Percentiles rank a stretch among this genome's conserved stretches.
phyloP scores from a whole-genome alignment of 2,329 filamentous ascomycete species.

The Rhynchosporium secalis region DNA sequence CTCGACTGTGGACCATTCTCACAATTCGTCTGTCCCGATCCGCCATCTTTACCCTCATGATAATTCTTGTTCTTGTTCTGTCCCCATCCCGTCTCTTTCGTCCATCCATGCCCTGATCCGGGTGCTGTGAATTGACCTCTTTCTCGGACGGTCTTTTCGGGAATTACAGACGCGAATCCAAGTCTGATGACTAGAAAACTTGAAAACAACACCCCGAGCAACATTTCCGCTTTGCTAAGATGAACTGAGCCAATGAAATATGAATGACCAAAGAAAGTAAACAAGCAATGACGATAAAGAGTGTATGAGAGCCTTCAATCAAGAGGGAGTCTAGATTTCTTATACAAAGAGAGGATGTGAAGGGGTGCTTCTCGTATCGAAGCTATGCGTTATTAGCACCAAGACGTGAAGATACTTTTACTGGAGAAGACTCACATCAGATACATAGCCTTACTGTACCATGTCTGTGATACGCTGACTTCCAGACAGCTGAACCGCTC shows the following conservation, averaged over 20 bases:
- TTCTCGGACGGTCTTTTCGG: background rate
- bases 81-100: slow-evolving; percentile 9
- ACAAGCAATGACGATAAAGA: background rate
- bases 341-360: background rate
- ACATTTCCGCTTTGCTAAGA: background rate
- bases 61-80: slow-evolving; percentile 6
- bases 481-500: background rate
- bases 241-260: background rate
- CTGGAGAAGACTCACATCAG: slow-evolving; percentile 11
- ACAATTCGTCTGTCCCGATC: slow-evolving; percentile 13
- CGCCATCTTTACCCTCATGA: slow-evolving; percentile 11
- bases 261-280: background rate
- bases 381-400: background rate
- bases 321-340: background rate
- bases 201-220: slow-evolving; percentile 3
- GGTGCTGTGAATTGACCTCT: slow-evolving; percentile 1
- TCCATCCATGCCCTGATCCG: slow-evolving; percentile 4
- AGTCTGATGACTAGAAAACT: slow-evolving; percentile 14
- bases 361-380: background rate
- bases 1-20: slow-evolving; percentile 17
- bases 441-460: slow-evolving; percentile 2
- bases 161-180: slow-evolving; percentile 17
- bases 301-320: too few relatives aligned
- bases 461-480: slow-evolving; percentile 7
- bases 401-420: background rate